phyloP scores from a whole-genome alignment of 306 rosid species.

The Luffa acutangula region DNA sequence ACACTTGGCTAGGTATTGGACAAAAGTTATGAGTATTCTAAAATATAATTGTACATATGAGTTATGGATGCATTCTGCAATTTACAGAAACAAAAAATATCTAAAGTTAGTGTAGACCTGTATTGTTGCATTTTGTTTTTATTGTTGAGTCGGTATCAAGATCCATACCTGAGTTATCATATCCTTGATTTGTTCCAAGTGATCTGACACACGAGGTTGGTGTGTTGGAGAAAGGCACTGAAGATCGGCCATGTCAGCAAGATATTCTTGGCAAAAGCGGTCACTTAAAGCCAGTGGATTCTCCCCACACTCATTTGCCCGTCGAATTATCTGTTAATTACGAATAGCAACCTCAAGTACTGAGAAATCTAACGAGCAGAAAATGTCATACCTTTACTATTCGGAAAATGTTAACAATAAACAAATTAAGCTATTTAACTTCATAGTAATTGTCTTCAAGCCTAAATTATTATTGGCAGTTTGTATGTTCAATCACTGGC shows the following conservation, averaged over 20 bases:
- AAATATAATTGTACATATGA: neutral
- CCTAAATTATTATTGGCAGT: neutral
- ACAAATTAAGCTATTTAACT: neutral
- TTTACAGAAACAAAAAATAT: neutral
- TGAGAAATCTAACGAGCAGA: slow-evolving; percentile 5
- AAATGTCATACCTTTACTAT: neutral
- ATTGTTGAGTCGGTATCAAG: neutral
- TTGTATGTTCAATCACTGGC: neutral
- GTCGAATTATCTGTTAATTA: slow-evolving; percentile 65
- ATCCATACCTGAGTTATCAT: slow-evolving; percentile 56
- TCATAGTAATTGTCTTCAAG: neutral
- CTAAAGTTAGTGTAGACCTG: neutral
- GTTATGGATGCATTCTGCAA: neutral
- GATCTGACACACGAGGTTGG: slow-evolving; percentile 86
- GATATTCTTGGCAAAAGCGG: slow-evolving; percentile 75
- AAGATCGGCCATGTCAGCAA: slow-evolving; percentile 62
- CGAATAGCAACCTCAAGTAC: slow-evolving; percentile 17
- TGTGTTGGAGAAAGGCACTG: slow-evolving; percentile 73
- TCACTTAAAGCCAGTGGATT: slow-evolving; percentile 63
- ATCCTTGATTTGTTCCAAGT: slow-evolving; percentile 73
- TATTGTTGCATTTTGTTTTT: neutral
- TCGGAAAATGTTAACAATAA: neutral
- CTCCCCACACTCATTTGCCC: slow-evolving; percentile 74
- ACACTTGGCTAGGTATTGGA: neutral
- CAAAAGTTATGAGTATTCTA: neutral